Percentiles rank a stretch among this genome's conserved stretches.
These are phyloP conservation scores for Fusarium marasasianum DNA, from an alignment of 2,329 filamentous ascomycete genomes.

Conservation along the genomic window DNA sequence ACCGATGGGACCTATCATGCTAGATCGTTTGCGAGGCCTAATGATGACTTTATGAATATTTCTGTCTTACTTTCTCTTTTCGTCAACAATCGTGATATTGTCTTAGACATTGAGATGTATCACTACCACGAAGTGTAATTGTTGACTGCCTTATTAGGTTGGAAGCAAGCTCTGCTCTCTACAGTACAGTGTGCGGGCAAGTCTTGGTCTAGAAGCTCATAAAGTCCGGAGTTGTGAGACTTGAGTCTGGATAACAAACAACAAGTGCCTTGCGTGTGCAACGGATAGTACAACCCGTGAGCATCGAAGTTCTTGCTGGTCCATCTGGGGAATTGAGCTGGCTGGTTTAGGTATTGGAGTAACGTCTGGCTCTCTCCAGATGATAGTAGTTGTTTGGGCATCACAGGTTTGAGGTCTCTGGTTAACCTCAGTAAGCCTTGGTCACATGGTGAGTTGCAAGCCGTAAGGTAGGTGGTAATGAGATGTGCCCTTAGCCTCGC, in stretches of 20 bases:
- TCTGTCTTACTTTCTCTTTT: not conserved
- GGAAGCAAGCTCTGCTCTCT: conserved; percentile 11
- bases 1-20: not conserved
- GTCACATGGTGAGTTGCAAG: not conserved
- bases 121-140: not conserved
- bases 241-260: not conserved
- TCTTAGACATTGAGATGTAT: not conserved
- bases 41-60: conserved; percentile 12
- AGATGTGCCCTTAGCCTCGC: not conserved
- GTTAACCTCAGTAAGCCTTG: not conserved
- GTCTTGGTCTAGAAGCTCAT: conserved; percentile 7
- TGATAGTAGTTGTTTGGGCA: not conserved
- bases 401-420: not conserved
- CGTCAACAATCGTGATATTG: conserved; percentile 11
- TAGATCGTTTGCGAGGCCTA: conserved; percentile 1
- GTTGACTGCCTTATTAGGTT: not conserved
- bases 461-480: not conserved
- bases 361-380: not conserved
- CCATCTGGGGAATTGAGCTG: not conserved
- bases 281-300: not conserved
- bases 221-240: conserved; percentile 25
- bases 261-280: conserved; percentile 7
- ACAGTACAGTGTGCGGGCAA: conserved; percentile 1
- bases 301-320: conserved; percentile 4
- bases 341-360: not conserved